phyloP scores from a whole-genome alignment of 352 stramenopile species.

The Phytophthora europaea region DNA sequence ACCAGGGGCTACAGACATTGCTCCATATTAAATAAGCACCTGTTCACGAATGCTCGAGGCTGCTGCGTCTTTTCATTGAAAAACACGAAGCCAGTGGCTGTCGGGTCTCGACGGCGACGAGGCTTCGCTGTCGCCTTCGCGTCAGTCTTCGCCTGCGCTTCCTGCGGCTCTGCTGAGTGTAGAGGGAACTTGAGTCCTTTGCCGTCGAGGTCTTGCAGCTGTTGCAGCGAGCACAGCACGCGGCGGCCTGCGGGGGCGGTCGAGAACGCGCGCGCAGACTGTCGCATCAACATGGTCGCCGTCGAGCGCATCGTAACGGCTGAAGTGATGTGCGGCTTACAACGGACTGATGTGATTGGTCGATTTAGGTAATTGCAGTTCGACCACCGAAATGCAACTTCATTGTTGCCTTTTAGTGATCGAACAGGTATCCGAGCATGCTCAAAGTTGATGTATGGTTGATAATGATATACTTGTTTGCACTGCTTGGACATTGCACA shows the following conservation, averaged over 20 bases:
- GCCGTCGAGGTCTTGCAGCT: conserved; percentile 52
- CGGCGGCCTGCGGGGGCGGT: conserved; percentile 23
- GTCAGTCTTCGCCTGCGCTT: conserved; percentile 5
- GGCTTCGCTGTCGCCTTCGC: conserved; percentile 6
- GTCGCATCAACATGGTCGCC: conserved; percentile 19
- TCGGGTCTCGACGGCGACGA: conserved; percentile 37
- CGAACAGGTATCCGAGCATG: background rate
- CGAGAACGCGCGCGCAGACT: conserved; percentile 32
- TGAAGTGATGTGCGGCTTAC: conserved; percentile 13
- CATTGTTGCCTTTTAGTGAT: background rate
- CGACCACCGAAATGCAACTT: conserved; percentile 33
- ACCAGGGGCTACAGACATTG: background rate
- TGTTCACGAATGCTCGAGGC: conserved; percentile 72
- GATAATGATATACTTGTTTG: conserved; percentile 17
- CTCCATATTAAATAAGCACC: conserved; percentile 15
- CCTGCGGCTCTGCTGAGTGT: conserved; percentile 14
- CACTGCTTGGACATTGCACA: conserved; percentile 24
- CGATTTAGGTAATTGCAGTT: background rate
- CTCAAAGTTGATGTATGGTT: background rate
- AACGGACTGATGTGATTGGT: conserved; percentile 21
- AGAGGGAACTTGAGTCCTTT: conserved; percentile 75
- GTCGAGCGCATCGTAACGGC: conserved; percentile 12
- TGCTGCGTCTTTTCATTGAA: conserved; percentile 50
- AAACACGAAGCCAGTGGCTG: conserved; percentile 76
- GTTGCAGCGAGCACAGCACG: conserved; percentile 68